These are phyloP conservation scores for Mallotus repandus DNA, from an alignment of 441 rosid genomes.

Conservation along the genomic window DNA sequence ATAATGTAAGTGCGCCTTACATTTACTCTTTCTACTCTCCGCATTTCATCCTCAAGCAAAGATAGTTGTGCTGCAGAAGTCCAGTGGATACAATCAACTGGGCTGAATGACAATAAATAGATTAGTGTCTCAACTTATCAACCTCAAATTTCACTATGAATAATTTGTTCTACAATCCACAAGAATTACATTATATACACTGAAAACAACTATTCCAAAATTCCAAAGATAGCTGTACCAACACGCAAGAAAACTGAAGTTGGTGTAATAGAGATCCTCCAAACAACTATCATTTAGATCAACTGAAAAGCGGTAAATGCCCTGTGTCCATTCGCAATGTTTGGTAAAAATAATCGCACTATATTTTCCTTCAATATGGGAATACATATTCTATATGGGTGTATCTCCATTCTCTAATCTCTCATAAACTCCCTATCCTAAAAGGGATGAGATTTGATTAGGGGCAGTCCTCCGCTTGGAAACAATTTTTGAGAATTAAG, in stretches of 20 bases:
- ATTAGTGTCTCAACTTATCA: slow-evolving; percentile 20
- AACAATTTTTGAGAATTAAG: too few relatives aligned
- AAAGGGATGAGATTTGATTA: too few relatives aligned
- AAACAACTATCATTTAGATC: not conserved
- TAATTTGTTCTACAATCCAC: too few relatives aligned
- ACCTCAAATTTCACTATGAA: not conserved
- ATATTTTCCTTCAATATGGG: too few relatives aligned
- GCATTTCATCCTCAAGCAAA: slow-evolving; percentile 97
- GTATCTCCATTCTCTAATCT: too few relatives aligned
- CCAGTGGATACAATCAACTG: slow-evolving; percentile 96
- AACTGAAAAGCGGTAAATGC: too few relatives aligned
- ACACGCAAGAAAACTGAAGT: not conserved
- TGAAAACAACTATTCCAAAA: not conserved
- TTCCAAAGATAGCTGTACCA: not conserved
- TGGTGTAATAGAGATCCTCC: not conserved
- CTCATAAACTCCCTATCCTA: too few relatives aligned
- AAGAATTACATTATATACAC: not conserved
- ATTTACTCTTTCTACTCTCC: slow-evolving; percentile 90
- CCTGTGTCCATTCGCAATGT: too few relatives aligned
- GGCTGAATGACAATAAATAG: slow-evolving; percentile 46
- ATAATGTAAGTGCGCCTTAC: slow-evolving; percentile 39
- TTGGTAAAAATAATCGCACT: too few relatives aligned
- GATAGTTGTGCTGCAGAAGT: slow-evolving; percentile 91
- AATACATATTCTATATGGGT: too few relatives aligned
- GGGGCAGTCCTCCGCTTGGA: too few relatives aligned